phyloP scores from a whole-genome alignment of 2,329 filamentous ascomycete species.

The Zasmidium angulare region DNA sequence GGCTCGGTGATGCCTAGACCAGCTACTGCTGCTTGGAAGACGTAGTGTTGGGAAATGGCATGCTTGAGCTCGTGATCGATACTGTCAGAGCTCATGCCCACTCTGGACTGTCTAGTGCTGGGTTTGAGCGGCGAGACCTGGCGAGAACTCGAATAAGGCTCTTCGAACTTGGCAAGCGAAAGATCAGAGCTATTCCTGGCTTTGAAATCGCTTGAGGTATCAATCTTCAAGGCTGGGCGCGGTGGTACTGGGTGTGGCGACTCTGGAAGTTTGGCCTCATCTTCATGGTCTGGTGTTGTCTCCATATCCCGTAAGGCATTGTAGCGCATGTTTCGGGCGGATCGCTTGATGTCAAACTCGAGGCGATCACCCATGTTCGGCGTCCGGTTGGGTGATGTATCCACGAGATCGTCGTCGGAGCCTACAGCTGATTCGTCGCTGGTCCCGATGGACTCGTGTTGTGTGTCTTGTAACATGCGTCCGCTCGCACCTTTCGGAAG shows the following conservation, averaged over 20 bases:
- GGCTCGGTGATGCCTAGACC: slow-evolving; percentile 6
- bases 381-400: slow-evolving; percentile 8
- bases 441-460: not conserved
- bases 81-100: slow-evolving; percentile 14
- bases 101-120: not conserved
- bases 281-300: not conserved
- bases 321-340: slow-evolving; percentile 30
- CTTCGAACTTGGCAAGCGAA: not conserved
- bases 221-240: not conserved
- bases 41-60: slow-evolving; percentile 18
- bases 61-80: slow-evolving; percentile 17
- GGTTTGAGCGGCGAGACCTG: not conserved
- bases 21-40: slow-evolving; percentile 18
- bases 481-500: not conserved
- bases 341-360: slow-evolving; percentile 26
- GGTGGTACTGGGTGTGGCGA: not conserved
- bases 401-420: not conserved
- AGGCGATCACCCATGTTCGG: slow-evolving; percentile 26
- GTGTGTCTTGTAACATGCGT: too few species aligned
- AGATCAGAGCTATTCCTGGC: not conserved
- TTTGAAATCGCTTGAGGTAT: not conserved
- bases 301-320: slow-evolving; percentile 20
- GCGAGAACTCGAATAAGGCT: not conserved
- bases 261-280: not conserved
- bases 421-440: not conserved